Conservation (phyloP, 768 basidiomycete species). For the Leccinum variicolor region DNA sequence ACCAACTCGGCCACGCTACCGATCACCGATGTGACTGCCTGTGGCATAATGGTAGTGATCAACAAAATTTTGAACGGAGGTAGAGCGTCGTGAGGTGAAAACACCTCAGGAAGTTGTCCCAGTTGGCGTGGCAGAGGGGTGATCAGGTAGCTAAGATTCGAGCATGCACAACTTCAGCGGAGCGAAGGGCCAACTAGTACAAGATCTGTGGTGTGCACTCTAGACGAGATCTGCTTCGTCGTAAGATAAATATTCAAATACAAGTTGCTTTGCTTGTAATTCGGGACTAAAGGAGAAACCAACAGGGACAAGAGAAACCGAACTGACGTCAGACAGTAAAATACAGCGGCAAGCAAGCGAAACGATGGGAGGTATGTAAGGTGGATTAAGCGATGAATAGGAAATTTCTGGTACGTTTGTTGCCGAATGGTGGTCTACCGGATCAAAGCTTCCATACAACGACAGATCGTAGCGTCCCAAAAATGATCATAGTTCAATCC, state of each 20-base stretch:
- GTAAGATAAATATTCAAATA: slow-evolving; percentile 15
- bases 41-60: neutral
- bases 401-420: slow-evolving; percentile 20
- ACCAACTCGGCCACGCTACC: slow-evolving; percentile 85
- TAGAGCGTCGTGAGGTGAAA: neutral
- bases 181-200: neutral
- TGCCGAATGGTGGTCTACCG: slow-evolving; percentile 29
- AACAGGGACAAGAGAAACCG: slow-evolving; percentile 1
- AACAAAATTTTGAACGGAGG: neutral
- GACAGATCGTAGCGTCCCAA: slow-evolving; percentile 18
- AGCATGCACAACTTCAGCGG: neutral
- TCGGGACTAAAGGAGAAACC: slow-evolving; percentile 7
- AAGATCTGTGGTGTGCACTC: neutral
- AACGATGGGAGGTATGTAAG: slow-evolving; percentile 23
- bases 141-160: neutral
- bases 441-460: slow-evolving; percentile 18
- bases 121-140: neutral
- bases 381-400: slow-evolving; percentile 14
- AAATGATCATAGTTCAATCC: slow-evolving; percentile 32
- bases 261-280: slow-evolving; percentile 16
- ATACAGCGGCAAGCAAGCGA: slow-evolving; percentile 28
- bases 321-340: slow-evolving; percentile 19
- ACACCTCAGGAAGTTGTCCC: neutral
- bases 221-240: neutral
- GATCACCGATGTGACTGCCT: slow-evolving; percentile 11